These are phyloP conservation scores for Allomyces macrogynus DNA, from an alignment of 192 early-diverging fungal species.

Conservation along the genomic window DNA sequence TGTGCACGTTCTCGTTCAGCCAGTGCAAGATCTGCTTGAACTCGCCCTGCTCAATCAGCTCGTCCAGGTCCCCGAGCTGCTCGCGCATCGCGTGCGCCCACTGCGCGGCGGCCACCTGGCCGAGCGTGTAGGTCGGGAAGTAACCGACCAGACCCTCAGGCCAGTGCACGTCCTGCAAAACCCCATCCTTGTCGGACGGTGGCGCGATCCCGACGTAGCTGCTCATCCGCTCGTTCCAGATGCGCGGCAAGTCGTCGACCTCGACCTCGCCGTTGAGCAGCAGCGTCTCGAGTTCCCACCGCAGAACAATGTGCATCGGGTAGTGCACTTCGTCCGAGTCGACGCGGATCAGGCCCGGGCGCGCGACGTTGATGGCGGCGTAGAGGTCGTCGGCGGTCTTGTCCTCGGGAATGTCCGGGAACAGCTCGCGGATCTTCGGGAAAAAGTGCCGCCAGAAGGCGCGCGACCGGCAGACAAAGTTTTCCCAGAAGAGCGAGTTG, in stretches of 20 bases:
- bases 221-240: conserved; percentile 17
- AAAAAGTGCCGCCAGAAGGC: conserved; percentile 15
- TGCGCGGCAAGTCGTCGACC: conserved; percentile 10
- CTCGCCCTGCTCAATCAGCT: conserved; percentile 13
- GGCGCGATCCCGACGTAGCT: conserved; percentile 17
- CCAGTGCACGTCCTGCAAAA: conserved; percentile 21
- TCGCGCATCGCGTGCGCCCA: background rate
- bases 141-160: conserved; percentile 13
- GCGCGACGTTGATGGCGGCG: conserved; percentile 12
- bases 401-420: conserved; percentile 8
- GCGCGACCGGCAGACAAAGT: conserved; percentile 8
- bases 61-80: conserved; percentile 6
- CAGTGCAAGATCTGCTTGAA: conserved; percentile 15
- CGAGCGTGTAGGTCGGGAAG: conserved; percentile 21
- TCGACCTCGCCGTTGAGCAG: conserved; percentile 12
- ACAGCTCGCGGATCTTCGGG: conserved; percentile 12
- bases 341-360: conserved; percentile 6
- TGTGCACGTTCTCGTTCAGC: conserved; percentile 16
- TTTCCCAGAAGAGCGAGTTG: conserved; percentile 20
- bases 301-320: conserved; percentile 16
- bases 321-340: conserved; percentile 20
- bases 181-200: conserved; percentile 10
- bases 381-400: conserved; percentile 7
- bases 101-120: conserved; percentile 12
- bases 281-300: conserved; percentile 15